Conservation (phyloP, 331 rosid species). For the Quercus phellos region DNA sequence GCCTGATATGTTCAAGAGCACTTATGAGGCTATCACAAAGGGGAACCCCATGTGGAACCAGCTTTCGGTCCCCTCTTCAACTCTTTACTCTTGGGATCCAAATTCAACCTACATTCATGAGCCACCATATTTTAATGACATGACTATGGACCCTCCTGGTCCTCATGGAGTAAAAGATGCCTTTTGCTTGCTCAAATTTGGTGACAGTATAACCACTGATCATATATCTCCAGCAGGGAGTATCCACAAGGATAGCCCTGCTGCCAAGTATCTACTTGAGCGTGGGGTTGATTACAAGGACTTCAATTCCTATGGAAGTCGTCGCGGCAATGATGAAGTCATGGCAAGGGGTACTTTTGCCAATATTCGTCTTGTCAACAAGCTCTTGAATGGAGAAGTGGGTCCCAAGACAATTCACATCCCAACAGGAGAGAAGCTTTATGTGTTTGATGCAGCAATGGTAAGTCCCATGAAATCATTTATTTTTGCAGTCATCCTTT, state of each 20-base stretch:
- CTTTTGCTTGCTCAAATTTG: conserved; percentile 28
- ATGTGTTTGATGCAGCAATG: conserved; percentile 32
- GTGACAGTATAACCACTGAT: conserved; percentile 33
- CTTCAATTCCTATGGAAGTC: conserved; percentile 32
- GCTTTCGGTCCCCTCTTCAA: conserved; percentile 21
- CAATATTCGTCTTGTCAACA: conserved; percentile 24
- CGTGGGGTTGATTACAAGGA: conserved; percentile 22
- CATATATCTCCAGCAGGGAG: conserved; percentile 30
- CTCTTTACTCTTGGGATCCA: conserved; percentile 26
- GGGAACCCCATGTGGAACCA: conserved; percentile 27
- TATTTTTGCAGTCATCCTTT: background rate
- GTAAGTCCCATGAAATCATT: background rate
- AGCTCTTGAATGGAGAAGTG: conserved; percentile 25
- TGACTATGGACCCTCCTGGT: conserved; percentile 26
- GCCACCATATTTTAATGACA: conserved; percentile 36
- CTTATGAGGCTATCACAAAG: conserved; percentile 22
- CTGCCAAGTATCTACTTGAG: conserved; percentile 24
- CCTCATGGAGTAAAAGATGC: conserved; percentile 23
- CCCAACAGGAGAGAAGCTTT: conserved; percentile 26
- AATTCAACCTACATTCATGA: conserved; percentile 32
- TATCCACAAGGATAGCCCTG: conserved; percentile 31
- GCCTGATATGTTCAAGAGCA: conserved; percentile 30
- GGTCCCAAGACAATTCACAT: conserved; percentile 34
- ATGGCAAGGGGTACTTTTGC: conserved; percentile 31
- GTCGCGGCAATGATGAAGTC: conserved; percentile 29